These are phyloP conservation scores for Lodderomyces oxycetoniae DNA, from an alignment of 1,139 yeast genomes.

Conservation along the genomic window DNA sequence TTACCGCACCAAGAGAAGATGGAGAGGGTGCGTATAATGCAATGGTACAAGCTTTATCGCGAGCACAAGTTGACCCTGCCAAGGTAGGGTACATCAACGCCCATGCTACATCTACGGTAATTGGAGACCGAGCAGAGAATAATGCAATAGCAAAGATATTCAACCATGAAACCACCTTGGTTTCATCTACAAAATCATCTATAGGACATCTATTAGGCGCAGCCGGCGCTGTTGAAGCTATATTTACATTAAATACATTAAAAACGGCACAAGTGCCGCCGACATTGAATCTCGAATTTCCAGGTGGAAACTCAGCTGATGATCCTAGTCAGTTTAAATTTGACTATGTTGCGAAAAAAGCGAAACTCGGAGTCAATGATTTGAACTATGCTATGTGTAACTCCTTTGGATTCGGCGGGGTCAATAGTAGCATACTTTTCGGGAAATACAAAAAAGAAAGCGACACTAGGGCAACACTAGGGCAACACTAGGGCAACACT, in stretches of 20 bases:
- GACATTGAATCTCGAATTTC: slow-evolving; percentile 60
- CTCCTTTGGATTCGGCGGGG: slow-evolving; percentile 98
- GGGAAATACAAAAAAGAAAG: slow-evolving; percentile 13
- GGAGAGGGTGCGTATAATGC: slow-evolving; percentile 86
- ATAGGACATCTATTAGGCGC: slow-evolving; percentile 95
- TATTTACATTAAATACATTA: slow-evolving; percentile 70
- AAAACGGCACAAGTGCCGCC: slow-evolving; percentile 64
- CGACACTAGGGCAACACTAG: no score
- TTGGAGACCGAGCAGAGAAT: slow-evolving; percentile 90
- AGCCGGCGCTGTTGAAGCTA: slow-evolving; percentile 91
- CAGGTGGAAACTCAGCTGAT: slow-evolving; percentile 46
- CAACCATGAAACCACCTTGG: slow-evolving; percentile 28
- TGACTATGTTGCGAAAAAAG: slow-evolving; percentile 55
- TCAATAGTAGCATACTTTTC: slow-evolving; percentile 61
- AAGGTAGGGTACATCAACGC: slow-evolving; percentile 81
- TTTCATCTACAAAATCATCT: slow-evolving; percentile 87
- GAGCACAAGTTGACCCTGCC: slow-evolving; percentile 38
- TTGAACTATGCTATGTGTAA: slow-evolving; percentile 69
- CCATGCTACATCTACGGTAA: slow-evolving; percentile 88
- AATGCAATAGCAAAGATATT: slow-evolving; percentile 62
- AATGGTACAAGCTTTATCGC: slow-evolving; percentile 68
- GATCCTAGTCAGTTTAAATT: slow-evolving; percentile 42
- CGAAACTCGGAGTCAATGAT: slow-evolving; percentile 29
- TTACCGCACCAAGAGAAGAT: slow-evolving; percentile 80
- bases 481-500: no score